Conservation (phyloP, 768 basidiomycete genomes). For the Pleurotus platypus region DNA sequence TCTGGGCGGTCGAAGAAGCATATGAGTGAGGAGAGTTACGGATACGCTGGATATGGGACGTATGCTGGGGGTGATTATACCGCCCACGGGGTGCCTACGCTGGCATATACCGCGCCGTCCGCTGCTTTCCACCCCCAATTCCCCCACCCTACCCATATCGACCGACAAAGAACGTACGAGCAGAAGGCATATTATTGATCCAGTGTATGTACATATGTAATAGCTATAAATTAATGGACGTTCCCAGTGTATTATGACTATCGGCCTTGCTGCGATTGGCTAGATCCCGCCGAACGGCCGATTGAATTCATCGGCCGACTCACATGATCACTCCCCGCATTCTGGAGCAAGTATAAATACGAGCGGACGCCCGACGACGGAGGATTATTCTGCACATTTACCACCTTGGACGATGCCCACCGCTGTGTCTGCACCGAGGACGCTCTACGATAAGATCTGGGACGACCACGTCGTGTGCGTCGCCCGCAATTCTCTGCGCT, state of each 20-base stretch:
- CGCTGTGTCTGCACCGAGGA: slow-evolving; percentile 58
- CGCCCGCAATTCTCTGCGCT: slow-evolving; percentile 4
- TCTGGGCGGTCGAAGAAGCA: slow-evolving; percentile 1
- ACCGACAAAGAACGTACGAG: not conserved
- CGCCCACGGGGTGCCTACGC: not conserved
- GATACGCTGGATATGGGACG: slow-evolving; percentile 2
- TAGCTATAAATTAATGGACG: not conserved
- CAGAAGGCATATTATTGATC: not conserved
- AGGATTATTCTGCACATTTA: not conserved
- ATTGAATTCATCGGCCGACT: not conserved
- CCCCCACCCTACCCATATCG: not conserved
- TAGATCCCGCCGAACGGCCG: not conserved
- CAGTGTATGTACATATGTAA: not conserved
- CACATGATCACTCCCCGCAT: not conserved
- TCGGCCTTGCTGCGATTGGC: not conserved
- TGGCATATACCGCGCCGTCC: not conserved
- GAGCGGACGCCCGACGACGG: not conserved
- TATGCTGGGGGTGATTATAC: not conserved
- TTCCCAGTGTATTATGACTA: not conserved
- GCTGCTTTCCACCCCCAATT: slow-evolving; percentile 4
- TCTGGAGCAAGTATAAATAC: not conserved
- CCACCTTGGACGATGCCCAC: slow-evolving; percentile 31
- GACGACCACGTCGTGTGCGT: slow-evolving; percentile 92
- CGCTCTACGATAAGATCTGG: slow-evolving; percentile 97
- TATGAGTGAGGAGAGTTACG: slow-evolving; percentile 3